Base-by-base conservation (phyloP, 192 early-diverging fungal species). In the Backusella parvicylindrica region DNA sequence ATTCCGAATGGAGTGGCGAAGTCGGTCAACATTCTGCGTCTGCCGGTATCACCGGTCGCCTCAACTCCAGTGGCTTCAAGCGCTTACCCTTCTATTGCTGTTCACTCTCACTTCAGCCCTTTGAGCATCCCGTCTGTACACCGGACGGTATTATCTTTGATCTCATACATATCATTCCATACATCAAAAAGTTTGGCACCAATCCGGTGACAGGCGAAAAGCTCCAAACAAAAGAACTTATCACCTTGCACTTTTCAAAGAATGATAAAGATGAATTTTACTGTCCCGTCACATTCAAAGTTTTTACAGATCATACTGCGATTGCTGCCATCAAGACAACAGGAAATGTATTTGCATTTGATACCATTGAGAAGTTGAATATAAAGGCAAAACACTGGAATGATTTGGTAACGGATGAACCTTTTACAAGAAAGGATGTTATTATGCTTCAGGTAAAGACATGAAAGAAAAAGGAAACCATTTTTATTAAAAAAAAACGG, bases 261-360 rank as follows among this genome's bases (percentile, higher is more conserved):
- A 95, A 96, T 72, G 83, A 89, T 6, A 87, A 92, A 64, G 96
- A 88, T 36, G 88, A 93, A 33, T 96, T 91, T 68, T 86, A 93
- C 65, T 96, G 96, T 77, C 97, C 97, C 5, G 90, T 97, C 56
- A 95, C 97, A 6, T 94, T 94, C 70, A 93, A 94, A 75, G 92
- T 90, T 12, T 95, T 99, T 73, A 91, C 86, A 30, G 93, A 92
- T 37, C 88, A 91, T 73, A 90, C 91, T 1, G 92, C 95, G 36
- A 97, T 99, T 76, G 95, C 94, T 0, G 93, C 94, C 35, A 91
- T 97, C 72, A 89, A 86, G 37, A 84, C 92, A 8, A 91, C 92
- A 30, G 96, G 96, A 31, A 92, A 99, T 50, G 96, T 98, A 6
- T 98, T 89, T 81, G 85, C 92, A 16, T 96, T 85, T 77, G 93